Percentiles rank a stretch among this genome's conserved stretches.
Evolutionary conservation across 2,329 filamentous ascomycete species (phyloP).

Genomic region (Thelonectria rubi): DNA sequence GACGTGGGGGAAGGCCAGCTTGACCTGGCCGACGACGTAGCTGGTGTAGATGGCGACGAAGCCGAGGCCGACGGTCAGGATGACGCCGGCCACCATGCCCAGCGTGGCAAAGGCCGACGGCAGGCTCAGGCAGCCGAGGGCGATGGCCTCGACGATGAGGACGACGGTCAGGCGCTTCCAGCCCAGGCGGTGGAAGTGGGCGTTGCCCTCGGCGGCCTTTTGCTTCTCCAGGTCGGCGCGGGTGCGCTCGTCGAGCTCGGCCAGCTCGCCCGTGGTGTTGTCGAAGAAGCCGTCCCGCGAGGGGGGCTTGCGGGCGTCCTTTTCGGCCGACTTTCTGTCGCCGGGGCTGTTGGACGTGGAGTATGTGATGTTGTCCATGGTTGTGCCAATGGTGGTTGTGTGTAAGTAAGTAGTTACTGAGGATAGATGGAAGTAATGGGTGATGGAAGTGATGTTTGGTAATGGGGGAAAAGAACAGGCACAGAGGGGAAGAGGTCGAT

Average conservation of each 20-base stretch:
- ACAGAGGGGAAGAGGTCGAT: constrained; percentile 3
- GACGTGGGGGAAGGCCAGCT: constrained; percentile 59
- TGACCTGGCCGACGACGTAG: constrained; percentile 40
- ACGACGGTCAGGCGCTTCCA: constrained; percentile 26
- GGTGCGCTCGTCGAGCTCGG: constrained; percentile 50
- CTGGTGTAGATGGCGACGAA: constrained; percentile 29
- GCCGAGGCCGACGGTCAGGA: constrained; percentile 28
- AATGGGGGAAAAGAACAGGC: neutral
- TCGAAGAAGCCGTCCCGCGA: constrained; percentile 41
- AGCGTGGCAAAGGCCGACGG: constrained; percentile 23
- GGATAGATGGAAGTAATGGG: neutral
- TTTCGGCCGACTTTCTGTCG: constrained; percentile 27
- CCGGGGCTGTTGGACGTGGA: constrained; percentile 17
- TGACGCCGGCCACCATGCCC: constrained; percentile 22
- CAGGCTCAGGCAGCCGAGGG: constrained; percentile 18
- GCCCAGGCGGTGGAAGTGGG: constrained; percentile 25
- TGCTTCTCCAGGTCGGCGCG: constrained; percentile 30
- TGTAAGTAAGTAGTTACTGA: too few species aligned
- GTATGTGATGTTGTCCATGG: constrained; percentile 33
- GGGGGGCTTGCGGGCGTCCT: constrained; percentile 14
- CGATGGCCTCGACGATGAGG: constrained; percentile 27
- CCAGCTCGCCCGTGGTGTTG: constrained; percentile 43
- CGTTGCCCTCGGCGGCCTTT: constrained; percentile 20
- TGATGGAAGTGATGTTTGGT: neutral
- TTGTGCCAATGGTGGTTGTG: neutral